Evolutionary conservation across 2,329 filamentous ascomycete species (phyloP).

Genomic region (Colletotrichum tabaci): DNA sequence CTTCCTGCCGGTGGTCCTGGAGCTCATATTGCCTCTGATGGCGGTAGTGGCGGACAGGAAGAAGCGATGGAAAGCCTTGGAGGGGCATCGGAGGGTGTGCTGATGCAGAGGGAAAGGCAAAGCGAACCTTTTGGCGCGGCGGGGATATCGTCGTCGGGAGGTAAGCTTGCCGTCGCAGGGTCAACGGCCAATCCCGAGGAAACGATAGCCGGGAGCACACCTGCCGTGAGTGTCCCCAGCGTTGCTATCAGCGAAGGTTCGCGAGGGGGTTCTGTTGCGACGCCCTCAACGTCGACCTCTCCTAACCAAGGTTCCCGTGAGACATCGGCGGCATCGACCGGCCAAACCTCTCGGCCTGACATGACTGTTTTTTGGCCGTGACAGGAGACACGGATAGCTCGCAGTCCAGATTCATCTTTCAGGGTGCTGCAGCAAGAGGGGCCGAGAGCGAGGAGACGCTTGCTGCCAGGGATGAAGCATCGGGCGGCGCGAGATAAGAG

Average conservation of each 20-base stretch:
- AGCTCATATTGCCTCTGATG: not conserved
- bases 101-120: not conserved
- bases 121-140: not conserved
- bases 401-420: not conserved
- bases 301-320: not conserved
- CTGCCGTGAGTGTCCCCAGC: not conserved
- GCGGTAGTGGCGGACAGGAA: not conserved
- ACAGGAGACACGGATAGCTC: not conserved
- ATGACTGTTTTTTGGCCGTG: too few species aligned
- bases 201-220: not conserved
- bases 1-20: not conserved
- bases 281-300: not conserved
- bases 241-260: not conserved
- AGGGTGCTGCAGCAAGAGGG: not conserved
- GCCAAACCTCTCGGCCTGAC: not conserved
- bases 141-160: constrained; percentile 1
- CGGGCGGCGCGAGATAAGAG: not conserved
- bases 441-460: not conserved
- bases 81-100: not conserved
- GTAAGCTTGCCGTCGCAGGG: not conserved
- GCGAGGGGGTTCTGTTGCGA: too few species aligned
- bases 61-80: not conserved
- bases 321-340: not conserved
- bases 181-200: not conserved
- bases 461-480: not conserved